These are phyloP conservation scores for Lachnellula arida DNA, from an alignment of 2,329 filamentous ascomycete species.

Conservation along the genomic window DNA sequence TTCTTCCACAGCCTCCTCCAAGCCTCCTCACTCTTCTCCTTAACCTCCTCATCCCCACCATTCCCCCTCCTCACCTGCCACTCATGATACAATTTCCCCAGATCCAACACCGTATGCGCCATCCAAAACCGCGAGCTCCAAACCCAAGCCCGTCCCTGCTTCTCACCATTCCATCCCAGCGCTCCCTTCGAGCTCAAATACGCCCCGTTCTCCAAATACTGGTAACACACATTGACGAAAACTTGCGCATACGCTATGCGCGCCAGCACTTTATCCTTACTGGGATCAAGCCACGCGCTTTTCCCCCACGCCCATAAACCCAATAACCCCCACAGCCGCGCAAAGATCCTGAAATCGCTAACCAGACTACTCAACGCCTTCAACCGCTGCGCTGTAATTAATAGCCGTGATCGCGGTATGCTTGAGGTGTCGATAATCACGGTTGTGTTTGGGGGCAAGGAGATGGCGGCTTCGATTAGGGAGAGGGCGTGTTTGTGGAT, in stretches of 20 bases:
- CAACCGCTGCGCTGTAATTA: constrained; percentile 47
- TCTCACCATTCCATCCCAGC: constrained; percentile 51
- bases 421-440: constrained; percentile 34
- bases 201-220: constrained; percentile 77
- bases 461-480: constrained; percentile 48
- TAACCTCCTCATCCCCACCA: constrained; percentile 22
- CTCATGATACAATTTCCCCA: constrained; percentile 52
- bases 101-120: constrained; percentile 70
- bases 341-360: constrained; percentile 66
- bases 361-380: constrained; percentile 61
- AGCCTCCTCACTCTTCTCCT: constrained; percentile 50
- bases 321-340: constrained; percentile 72
- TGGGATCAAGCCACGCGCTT: constrained; percentile 35
- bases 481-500: constrained; percentile 48
- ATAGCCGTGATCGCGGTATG: constrained; percentile 27
- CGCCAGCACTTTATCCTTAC: constrained; percentile 41
- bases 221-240: constrained; percentile 61
- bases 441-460: constrained; percentile 47
- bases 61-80: constrained; percentile 26
- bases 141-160: constrained; percentile 56
- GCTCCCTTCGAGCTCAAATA: constrained; percentile 73
- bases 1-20: constrained; percentile 43
- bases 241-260: constrained; percentile 65
- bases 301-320: constrained; percentile 67
- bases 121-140: constrained; percentile 81